phyloP scores from a whole-genome alignment of 106 monocot species.

The Triglochin maritima region DNA sequence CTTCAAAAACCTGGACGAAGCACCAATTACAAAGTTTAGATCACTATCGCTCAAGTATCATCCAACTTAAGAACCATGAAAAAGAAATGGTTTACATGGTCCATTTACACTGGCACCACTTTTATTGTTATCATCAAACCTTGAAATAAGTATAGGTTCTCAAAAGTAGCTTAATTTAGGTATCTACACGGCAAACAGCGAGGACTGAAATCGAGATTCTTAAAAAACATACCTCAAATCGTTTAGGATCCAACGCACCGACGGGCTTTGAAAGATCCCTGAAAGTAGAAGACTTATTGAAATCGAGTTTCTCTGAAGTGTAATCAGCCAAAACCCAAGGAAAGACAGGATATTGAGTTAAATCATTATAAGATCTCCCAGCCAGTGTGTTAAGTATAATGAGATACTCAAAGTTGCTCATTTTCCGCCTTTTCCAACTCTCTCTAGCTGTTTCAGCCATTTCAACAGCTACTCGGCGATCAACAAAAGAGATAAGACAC shows the following conservation, averaged over 20 bases:
- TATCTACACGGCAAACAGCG: not conserved
- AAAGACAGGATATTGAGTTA: slow-evolving; percentile 96
- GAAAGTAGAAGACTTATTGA: slow-evolving; percentile 85
- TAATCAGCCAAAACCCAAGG: slow-evolving; percentile 98
- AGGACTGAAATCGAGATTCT: not conserved
- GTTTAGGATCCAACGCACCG: slow-evolving; percentile 79
- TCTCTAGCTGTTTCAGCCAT: slow-evolving; percentile 88
- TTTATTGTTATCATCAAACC: no score
- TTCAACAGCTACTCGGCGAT: slow-evolving; percentile 71
- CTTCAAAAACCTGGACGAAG: slow-evolving; percentile 81
- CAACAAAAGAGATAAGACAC: slow-evolving; percentile 77
- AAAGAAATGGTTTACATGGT: no score
- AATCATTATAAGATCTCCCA: slow-evolving; percentile 97
- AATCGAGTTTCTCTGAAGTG: slow-evolving; percentile 93
- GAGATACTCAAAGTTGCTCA: slow-evolving; percentile 95
- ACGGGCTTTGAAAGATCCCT: slow-evolving; percentile 97
- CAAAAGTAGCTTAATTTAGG: no score
- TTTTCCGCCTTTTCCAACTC: slow-evolving; percentile 91
- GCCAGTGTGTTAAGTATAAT: slow-evolving; percentile 92
- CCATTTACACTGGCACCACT: no score
- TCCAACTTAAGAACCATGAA: no score
- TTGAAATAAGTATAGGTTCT: no score
- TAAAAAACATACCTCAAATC: slow-evolving; percentile 57
- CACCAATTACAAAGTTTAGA: not conserved
- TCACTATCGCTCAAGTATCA: no score